Evolutionary conservation across 1,284 basidiomycete species (phyloP), one percentile per base, ranked within the genome.

Genomic region (Cutaneotrichosporon sp.): DNA sequence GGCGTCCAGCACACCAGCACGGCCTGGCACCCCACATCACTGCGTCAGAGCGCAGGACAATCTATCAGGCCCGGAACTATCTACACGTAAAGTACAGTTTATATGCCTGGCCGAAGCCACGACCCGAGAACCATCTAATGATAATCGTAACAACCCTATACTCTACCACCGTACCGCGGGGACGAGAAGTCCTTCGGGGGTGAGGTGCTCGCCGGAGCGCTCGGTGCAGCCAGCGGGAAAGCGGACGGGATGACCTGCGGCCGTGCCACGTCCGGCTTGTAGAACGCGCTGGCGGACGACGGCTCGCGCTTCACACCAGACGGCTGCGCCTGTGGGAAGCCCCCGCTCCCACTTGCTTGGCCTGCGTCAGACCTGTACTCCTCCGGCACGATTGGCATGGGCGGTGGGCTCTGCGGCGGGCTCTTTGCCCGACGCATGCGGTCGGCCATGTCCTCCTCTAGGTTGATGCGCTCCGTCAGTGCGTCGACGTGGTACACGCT

Each of bases 401-500:
- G 12, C 1, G 34, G 42, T 12, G 31, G n/a, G n/a, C n/a, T n/a
- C n/a, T n/a, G n/a, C n/a, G n/a, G 42, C 19, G 32, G 29, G 14
- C 4, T 4, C 39, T 26, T 34, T 11, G 26, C 27, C 8, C 14
- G 27, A 12, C 33, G 16, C 19, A 50, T 14, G 6, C 49, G 52
- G 20, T 48, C 32, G 3, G 35, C 47, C 1, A 58, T 46, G 14
- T 55, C 47, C 34, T 49, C 27, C 37, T 59, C 57, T 2, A 51
- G 16, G 25, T 58, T 22, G 25, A 54, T 11, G 16, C 54, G 54
- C 48, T 59, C 57, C 26, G 10, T 45, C 38, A 54, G 27, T 20
- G 47, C 46, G 41, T 62, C 61, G 41, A 60, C 57, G 48, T 60
- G 51, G 52, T 68, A 67, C 14, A 63, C 49, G 39, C 61, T 63